These are phyloP conservation scores for Arachnomyces sp. DNA, from an alignment of 2,329 filamentous ascomycete species.

Conservation along the genomic window DNA sequence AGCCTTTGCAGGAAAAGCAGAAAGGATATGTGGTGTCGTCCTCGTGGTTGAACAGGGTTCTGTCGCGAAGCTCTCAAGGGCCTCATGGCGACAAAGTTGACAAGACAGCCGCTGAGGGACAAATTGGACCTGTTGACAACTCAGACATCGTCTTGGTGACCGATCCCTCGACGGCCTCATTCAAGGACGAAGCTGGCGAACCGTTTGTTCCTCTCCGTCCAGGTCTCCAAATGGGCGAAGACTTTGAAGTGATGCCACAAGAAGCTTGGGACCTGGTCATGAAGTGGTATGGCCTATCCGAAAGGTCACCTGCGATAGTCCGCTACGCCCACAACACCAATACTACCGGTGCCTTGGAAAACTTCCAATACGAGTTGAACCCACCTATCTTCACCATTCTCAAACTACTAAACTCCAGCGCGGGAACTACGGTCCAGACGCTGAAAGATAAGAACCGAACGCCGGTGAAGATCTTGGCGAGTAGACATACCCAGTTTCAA, in stretches of 20 bases:
- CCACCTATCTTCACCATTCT: constrained; percentile 80
- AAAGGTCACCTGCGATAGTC: constrained; percentile 61
- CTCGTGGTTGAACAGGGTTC: constrained; percentile 67
- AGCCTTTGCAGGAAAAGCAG: constrained; percentile 59
- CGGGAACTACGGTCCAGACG: constrained; percentile 49
- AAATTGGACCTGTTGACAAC: constrained; percentile 79
- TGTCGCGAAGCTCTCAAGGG: constrained; percentile 54
- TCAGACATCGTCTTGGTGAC: constrained; percentile 63
- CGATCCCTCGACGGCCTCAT: constrained; percentile 28
- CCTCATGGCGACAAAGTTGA: constrained; percentile 47
- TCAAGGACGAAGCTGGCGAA: constrained; percentile 40
- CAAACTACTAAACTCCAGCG: constrained; percentile 58
- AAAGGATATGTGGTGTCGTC: constrained; percentile 70
- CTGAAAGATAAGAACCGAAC: constrained; percentile 54
- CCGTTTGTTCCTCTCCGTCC: constrained; percentile 65
- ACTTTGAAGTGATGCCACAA: constrained; percentile 68
- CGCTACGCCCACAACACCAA: constrained; percentile 69
- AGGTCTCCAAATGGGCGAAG: constrained; percentile 54
- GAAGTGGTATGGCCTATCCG: constrained; percentile 70
- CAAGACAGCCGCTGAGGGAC: constrained; percentile 53
- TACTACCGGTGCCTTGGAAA: constrained; percentile 50
- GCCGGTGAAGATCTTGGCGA: constrained; percentile 61
- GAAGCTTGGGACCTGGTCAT: constrained; percentile 75
- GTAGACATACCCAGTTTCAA: constrained; percentile 60
- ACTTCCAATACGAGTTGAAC: constrained; percentile 73